Percentiles rank a stretch among this genome's conserved stretches.
These are phyloP conservation scores for Camellia granthamiana DNA, from an alignment of 148 eudicot genomes.

Conservation along the genomic window DNA sequence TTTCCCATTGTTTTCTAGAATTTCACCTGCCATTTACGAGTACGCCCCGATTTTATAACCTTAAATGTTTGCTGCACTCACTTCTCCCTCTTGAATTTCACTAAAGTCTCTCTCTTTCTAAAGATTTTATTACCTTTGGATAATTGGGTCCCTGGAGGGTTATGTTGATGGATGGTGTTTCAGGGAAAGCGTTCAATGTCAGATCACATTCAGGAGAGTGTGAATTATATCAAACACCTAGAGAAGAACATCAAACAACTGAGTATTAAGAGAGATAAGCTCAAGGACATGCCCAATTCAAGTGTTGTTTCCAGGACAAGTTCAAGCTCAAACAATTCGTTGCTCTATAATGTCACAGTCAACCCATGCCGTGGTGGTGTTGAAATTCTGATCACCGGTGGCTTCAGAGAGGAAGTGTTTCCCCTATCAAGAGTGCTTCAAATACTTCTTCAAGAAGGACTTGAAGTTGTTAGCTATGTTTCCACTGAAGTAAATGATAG, in stretches of 20 bases:
- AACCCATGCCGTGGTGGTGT: conserved; percentile 10
- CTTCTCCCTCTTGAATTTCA: conserved; percentile 4
- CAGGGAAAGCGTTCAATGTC: conserved; percentile 61
- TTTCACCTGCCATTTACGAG: background rate
- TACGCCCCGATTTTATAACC: background rate
- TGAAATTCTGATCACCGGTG: conserved; percentile 24
- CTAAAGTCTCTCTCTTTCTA: background rate
- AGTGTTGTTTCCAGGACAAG: background rate
- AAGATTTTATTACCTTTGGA: too few relatives aligned
- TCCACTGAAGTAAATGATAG: conserved; percentile 33
- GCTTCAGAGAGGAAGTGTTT: conserved; percentile 17
- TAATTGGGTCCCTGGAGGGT: background rate
- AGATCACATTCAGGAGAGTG: conserved; percentile 58
- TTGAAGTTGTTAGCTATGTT: conserved; percentile 40
- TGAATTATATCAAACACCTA: conserved; percentile 51
- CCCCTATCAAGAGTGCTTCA: conserved; percentile 44
- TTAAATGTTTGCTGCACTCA: background rate
- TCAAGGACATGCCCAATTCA: conserved; percentile 12
- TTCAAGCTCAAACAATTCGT: conserved; percentile 5
- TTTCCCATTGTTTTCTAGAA: background rate
- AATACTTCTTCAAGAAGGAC: conserved; percentile 30
- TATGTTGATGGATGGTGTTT: background rate
- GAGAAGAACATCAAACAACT: conserved; percentile 43
- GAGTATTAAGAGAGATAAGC: conserved; percentile 35
- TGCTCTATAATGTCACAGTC: background rate